These are phyloP conservation scores for Nitzschia palea DNA, from an alignment of 108 stramenopile species.

Conservation along the genomic window DNA sequence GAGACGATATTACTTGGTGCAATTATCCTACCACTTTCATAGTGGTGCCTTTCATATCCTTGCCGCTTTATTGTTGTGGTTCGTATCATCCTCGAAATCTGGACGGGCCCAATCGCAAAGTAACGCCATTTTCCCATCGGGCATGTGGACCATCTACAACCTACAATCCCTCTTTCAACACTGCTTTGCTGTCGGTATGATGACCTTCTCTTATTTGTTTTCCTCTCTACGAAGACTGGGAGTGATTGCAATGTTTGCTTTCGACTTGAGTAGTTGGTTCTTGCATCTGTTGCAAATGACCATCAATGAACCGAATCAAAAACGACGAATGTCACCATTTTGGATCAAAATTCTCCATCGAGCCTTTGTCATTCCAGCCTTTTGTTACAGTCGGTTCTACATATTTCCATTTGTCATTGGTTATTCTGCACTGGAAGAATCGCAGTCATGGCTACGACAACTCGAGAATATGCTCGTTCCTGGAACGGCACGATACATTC, in stretches of 20 bases:
- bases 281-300: slow-evolving; percentile 77
- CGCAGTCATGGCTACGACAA: slow-evolving; percentile 73
- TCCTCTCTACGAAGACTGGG: slow-evolving; percentile 68
- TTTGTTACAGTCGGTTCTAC: slow-evolving; percentile 68
- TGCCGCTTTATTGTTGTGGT: slow-evolving; percentile 53
- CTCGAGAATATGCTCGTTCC: slow-evolving; percentile 72
- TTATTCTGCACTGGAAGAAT: slow-evolving; percentile 67
- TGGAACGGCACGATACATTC: slow-evolving; percentile 45
- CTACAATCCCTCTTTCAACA: slow-evolving; percentile 58
- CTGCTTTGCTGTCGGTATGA: slow-evolving; percentile 52
- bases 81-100: slow-evolving; percentile 25
- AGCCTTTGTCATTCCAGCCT: slow-evolving; percentile 63
- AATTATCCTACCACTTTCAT: slow-evolving; percentile 81
- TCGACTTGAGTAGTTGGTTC: slow-evolving; percentile 63
- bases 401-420: slow-evolving; percentile 73
- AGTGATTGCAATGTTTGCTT: slow-evolving; percentile 70
- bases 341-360: slow-evolving; percentile 47
- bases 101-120: not conserved
- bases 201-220: slow-evolving; percentile 64
- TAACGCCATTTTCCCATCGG: slow-evolving; percentile 21
- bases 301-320: slow-evolving; percentile 40
- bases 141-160: slow-evolving; percentile 27
- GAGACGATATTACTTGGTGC: slow-evolving; percentile 68
- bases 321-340: slow-evolving; percentile 2
- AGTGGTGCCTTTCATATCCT: slow-evolving; percentile 70